A percentile compares a stretch with the other conserved stretches of the same genome.
Conservation (phyloP, 768 basidiomycete genomes). For the Kwoniella heveanensis region DNA sequence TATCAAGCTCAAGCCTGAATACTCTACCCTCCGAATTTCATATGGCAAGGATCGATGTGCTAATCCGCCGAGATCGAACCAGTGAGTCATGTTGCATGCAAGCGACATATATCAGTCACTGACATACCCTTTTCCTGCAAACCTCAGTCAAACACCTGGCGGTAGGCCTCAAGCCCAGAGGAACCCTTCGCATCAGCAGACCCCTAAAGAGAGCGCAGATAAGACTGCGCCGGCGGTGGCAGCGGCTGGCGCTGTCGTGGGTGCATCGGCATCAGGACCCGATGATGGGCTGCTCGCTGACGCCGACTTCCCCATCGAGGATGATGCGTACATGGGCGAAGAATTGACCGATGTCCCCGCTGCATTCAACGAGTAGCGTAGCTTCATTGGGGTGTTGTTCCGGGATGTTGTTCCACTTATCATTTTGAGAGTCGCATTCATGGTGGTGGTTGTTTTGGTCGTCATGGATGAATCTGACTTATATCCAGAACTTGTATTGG, state of each 20-base stretch:
- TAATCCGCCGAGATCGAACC: constrained; percentile 66
- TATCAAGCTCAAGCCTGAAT: constrained; percentile 84
- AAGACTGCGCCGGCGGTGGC: background rate
- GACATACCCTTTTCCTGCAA: background rate
- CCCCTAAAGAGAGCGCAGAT: constrained; percentile 9
- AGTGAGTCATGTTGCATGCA: constrained; percentile 8
- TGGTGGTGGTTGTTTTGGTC: too few relatives aligned
- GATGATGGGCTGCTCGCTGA: constrained; percentile 11
- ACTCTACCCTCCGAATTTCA: constrained; percentile 81
- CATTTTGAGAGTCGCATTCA: too few relatives aligned
- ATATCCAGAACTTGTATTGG: too few relatives aligned
- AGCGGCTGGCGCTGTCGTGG: background rate
- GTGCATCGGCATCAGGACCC: background rate
- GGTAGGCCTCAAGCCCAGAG: constrained; percentile 12
- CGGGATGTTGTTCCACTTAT: too few relatives aligned
- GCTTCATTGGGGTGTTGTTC: too few relatives aligned
- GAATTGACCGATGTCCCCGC: constrained; percentile 29
- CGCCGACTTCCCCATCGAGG: constrained; percentile 22
- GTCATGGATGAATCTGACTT: too few relatives aligned
- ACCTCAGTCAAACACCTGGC: constrained; percentile 18
- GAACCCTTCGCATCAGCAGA: constrained; percentile 9
- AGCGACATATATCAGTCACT: background rate
- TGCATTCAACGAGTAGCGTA: constrained; percentile 22
- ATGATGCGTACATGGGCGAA: constrained; percentile 29
- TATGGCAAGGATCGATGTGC: constrained; percentile 97